Conservation (phyloP, 2,329 filamentous ascomycete genomes). For the Akanthomyces uredinophilus region DNA sequence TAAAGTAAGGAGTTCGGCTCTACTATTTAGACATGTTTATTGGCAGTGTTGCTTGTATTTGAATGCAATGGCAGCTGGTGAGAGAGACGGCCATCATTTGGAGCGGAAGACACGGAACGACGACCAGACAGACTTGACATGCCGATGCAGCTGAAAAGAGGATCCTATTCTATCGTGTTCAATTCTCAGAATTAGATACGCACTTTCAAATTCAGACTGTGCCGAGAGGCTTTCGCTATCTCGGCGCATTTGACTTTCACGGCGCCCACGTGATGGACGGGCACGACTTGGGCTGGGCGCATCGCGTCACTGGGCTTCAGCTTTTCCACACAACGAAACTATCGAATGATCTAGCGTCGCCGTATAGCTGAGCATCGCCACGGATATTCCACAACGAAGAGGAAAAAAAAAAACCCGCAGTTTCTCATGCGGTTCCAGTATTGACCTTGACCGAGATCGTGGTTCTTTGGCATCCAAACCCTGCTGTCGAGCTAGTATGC, state of each 20-base stretch:
- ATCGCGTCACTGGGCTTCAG: constrained; percentile 1
- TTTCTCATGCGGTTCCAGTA: background rate
- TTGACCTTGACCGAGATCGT: background rate
- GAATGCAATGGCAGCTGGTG: too few species aligned
- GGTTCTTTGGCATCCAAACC: background rate
- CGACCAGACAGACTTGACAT: too few species aligned
- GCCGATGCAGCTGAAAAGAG: too few species aligned
- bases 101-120: background rate
- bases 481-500: background rate
- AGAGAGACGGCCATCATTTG: too few species aligned
- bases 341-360: background rate
- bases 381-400: too few species aligned
- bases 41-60: too few species aligned
- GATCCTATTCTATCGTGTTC: too few species aligned
- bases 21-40: too few species aligned
- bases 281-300: background rate
- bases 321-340: background rate
- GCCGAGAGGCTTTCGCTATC: too few species aligned
- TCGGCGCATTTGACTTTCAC: background rate
- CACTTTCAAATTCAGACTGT: background rate
- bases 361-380: background rate
- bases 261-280: constrained; percentile 5
- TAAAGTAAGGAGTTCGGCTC: too few species aligned
- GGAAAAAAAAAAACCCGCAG: background rate
- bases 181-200: background rate